Conservation (phyloP, 139 green algal genomes). For the Ettlia oleoabundans region DNA sequence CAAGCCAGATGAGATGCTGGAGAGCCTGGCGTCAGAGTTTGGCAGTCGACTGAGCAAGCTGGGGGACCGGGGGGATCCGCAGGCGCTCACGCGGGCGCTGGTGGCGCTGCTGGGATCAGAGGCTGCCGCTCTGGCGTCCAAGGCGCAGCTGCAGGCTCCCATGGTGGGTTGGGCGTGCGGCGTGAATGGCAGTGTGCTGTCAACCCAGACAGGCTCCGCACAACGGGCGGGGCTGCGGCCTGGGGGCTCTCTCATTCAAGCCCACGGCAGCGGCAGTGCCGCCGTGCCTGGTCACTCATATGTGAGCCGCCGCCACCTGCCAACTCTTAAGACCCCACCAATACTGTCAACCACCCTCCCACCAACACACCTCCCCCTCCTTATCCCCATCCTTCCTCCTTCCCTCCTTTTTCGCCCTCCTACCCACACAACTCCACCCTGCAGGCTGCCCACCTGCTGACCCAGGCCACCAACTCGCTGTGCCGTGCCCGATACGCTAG, state of each 20-base stretch:
- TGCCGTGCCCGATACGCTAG: conserved; percentile 30
- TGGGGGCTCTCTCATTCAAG: no score
- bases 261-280: no score
- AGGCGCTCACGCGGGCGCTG: conserved; percentile 1
- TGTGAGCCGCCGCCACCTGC: no score
- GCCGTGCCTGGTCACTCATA: no score
- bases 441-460: conserved; percentile 47
- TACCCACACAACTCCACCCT: background rate
- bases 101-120: background rate
- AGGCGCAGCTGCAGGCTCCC: background rate
- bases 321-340: no score
- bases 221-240: no score
- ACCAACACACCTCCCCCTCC: no score
- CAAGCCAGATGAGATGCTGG: conserved; percentile 34
- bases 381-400: no score
- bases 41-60: conserved; percentile 39
- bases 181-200: background rate
- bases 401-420: background rate
- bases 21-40: conserved; percentile 38
- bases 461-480: conserved; percentile 40
- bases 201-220: background rate
- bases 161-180: background rate
- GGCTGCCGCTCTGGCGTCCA: no score
- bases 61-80: background rate
- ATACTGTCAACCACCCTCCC: no score